Evolutionary conservation across 139 green algal species (phyloP).

Genomic region (Chlorella sp.): DNA sequence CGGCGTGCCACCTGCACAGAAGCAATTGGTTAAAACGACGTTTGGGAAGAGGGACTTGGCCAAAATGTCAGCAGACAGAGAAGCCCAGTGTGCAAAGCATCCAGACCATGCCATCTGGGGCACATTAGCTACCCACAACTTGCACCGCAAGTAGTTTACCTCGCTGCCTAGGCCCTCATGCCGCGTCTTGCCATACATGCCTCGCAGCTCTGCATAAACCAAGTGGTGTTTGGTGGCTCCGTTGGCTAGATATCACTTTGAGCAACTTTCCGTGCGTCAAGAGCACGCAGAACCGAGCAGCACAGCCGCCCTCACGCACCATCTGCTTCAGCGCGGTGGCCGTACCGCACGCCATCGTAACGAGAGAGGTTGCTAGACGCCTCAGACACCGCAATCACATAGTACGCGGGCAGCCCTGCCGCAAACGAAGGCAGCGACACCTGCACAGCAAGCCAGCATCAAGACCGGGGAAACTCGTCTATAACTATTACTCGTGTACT

Average conservation of each 20-base stretch:
- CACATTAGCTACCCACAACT: background rate
- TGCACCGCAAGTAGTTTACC: background rate
- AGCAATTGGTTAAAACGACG: background rate
- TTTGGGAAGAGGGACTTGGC: background rate
- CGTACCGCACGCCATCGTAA: slow-evolving; percentile 96
- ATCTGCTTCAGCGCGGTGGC: slow-evolving; percentile 43
- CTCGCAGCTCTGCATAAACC: slow-evolving; percentile 41
- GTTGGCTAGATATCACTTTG: too few species aligned
- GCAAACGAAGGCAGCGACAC: slow-evolving; percentile 83
- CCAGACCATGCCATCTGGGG: too few species aligned
- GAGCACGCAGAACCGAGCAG: too few species aligned
- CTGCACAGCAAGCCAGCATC: background rate
- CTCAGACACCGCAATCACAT: slow-evolving; percentile 93
- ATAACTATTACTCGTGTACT: too few species aligned
- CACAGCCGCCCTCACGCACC: slow-evolving; percentile 17
- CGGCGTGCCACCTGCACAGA: slow-evolving; percentile 86
- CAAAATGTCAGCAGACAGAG: background rate
- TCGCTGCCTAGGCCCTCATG: slow-evolving; percentile 69
- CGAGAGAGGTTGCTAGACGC: slow-evolving; percentile 95
- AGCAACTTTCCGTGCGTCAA: too few species aligned
- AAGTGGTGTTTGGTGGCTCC: too few species aligned
- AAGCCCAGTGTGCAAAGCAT: background rate
- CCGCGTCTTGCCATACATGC: slow-evolving; percentile 72
- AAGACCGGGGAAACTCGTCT: too few species aligned
- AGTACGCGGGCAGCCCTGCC: slow-evolving; percentile 93